Base-by-base conservation (phyloP, 177 flowering plant species). In the Vitis hybrid region DNA sequence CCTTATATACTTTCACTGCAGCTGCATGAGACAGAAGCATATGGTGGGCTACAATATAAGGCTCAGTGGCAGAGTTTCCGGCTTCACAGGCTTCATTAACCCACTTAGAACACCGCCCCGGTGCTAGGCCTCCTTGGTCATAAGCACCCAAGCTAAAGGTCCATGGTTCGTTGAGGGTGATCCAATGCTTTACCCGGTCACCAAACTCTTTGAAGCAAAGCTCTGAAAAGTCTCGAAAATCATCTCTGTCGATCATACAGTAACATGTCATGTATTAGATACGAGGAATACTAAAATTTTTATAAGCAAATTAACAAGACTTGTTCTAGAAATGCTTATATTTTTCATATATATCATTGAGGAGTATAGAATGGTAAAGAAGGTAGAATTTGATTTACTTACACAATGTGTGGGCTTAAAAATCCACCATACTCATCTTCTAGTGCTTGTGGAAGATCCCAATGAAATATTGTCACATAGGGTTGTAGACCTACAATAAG, bases 141-240 rank as follows among this genome's bases (percentile, higher is more conserved):
- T 83, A 83, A 2, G 80, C 85, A 1, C 59, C 54, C 1, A 2
- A 2, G 49, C 68, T 39, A 51, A 56, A 70, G 6, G 55, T 56
- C 19, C 26, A 51, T 6, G 88, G 83, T 65, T 85, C 86, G 49
- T 85, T 85, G 0, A 85, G 5, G 1, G 86, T 85, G 26, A 74
- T 70, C 86, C 88, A 85, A 15, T 81, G 67, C 67, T 82, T 82
- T 61, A 77, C 84, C n/a, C 82, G 62, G 55, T 80, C 79, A 4
- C 85, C 85, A 17, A 78, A 81, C 65, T 65, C 70, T 55, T 34
- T 66, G 59, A 73, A 80, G 68, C 85, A 82, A 11, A 80, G 56
- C 11, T 82, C 78, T 6, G 81, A 85, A 49, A 74, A 83, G 13
- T 80, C 81, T 54, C 56, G 21, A 55, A 74, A 85, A 71, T 81